Evolutionary conservation across 148 eudicot species (phyloP), one percentile per base, ranked within the genome.

Genomic region (Camellia lanceoleosa): DNA sequence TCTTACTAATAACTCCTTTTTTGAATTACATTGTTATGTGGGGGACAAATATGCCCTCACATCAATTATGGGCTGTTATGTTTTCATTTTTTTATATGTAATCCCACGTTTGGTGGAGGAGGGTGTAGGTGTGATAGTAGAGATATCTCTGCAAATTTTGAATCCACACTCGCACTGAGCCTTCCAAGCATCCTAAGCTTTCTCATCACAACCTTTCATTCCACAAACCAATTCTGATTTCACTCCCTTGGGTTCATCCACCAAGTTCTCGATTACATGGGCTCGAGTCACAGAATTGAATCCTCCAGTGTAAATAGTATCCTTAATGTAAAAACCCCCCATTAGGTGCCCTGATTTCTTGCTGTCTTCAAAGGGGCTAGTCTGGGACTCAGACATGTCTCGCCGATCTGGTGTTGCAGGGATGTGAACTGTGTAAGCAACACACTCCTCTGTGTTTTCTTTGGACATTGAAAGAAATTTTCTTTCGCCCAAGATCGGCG

Each of bases 141-240:
- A n/a, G n/a, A n/a, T n/a, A 0, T 94, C 99, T 15, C 73, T 76
- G 75, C 99, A 97, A 0, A 97, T 88, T 68, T 78, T 87, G 75
- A 92, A 97, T 83, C 97, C 98, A 67, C 99, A 97, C 2, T 91
- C 99, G 74, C 99, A 97, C 16, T 92, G 87, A 7, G 46, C 82
- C 76, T 81, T 76, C 60, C 76, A 80, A 1, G 58, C 75, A 16
- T 79, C 82, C 44, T 80, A 70, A 12, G 87, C 82, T 65, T 84
- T 87, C 80, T 94, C 99, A 73, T 94, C 98, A 79, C 99, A 97
- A 0, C 99, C 99, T 52, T 87, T 92, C 92, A 94, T 92, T 61
- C 82, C 87, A 76, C 99, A 97, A 14, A 83, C 6, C 41, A 74
- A 60, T 38, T 87, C 84, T n/a, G 87, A 87, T 52, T 86, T 84